Evolutionary conservation across 345 rosid genomes (phyloP).

Genomic region (Citrus sp.): DNA sequence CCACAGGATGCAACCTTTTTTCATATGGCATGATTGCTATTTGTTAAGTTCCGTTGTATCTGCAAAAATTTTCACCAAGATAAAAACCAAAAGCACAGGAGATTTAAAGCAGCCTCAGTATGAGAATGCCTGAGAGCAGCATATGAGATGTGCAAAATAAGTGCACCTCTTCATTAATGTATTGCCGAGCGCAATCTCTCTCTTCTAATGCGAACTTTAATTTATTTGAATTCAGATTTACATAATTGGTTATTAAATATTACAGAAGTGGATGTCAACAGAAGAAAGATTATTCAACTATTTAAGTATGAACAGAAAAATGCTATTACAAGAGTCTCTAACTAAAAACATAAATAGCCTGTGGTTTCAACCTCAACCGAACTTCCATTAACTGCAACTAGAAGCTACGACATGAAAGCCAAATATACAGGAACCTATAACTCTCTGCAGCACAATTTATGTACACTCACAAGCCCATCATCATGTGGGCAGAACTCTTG

Average conservation of each 20-base stretch:
- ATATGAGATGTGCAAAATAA: background rate
- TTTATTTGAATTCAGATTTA: background rate
- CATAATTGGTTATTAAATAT: background rate
- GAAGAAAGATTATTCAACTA: background rate
- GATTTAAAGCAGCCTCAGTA: background rate
- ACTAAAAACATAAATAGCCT: constrained; percentile 3
- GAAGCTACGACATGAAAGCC: background rate
- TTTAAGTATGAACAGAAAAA: background rate
- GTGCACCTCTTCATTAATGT: background rate
- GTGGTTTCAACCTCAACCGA: background rate
- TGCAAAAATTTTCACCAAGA: background rate
- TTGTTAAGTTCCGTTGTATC: background rate
- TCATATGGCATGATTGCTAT: background rate
- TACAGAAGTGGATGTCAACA: background rate
- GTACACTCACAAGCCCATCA: constrained; percentile 14
- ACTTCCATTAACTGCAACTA: constrained; percentile 1
- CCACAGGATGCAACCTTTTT: background rate
- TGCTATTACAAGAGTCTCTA: background rate
- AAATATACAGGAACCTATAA: background rate
- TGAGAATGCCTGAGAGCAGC: background rate
- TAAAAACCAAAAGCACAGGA: background rate
- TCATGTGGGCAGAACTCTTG: constrained; percentile 12
- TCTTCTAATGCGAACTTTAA: background rate
- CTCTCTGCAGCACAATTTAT: background rate
- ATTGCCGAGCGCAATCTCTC: background rate